Base-by-base conservation (phyloP, 345 rosid species). In the Camelina sativa region DNA sequence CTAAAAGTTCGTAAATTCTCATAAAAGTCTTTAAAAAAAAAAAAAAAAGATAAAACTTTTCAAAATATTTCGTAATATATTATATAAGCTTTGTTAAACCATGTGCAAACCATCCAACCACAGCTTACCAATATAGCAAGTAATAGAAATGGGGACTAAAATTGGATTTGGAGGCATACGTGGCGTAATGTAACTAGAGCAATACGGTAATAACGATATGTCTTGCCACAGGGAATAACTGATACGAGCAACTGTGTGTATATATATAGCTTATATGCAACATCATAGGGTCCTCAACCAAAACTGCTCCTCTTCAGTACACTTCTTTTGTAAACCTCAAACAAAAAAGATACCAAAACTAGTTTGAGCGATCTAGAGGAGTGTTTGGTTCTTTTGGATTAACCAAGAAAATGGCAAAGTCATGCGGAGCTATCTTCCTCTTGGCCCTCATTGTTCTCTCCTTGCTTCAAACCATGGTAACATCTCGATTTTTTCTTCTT, bases 391-490 rank as follows among this genome's bases (percentile, higher is more conserved):
- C 80, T 46, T 28, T 65, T 12, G 65, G 60, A 62, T 28, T 69
- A 69, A 28, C 40, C 8, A 17, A 15, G 15, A 40, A 69, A 76
- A 87, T 86, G 92, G 89, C 89, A 22, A 90, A 85, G 78, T 77
- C 76, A 4, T 74, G 66, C 70, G 67, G 64, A 60, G 86, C 80
- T 77, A 51, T 82, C 62, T 71, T 88, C 65, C 79, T 90, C 78
- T 43, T 90, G 74, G 82, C 78, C 46, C 91, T 88, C 84, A 47
- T 88, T 79, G 88, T 86, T 79, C 74, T 86, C 65, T 83, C 84
- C 80, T 79, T 86, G 88, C 83, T 90, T 60, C 91, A 90, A 74
- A 76, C 91, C 55, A 32, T 82, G 84, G 96, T 90, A 80, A 56
- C 34, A 53, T 52, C 46, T 77, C 55, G 7, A 38, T 70, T 70